Base-by-base conservation (phyloP, 129 eudicot genomes). In the Smallanthus sonchifolius region DNA sequence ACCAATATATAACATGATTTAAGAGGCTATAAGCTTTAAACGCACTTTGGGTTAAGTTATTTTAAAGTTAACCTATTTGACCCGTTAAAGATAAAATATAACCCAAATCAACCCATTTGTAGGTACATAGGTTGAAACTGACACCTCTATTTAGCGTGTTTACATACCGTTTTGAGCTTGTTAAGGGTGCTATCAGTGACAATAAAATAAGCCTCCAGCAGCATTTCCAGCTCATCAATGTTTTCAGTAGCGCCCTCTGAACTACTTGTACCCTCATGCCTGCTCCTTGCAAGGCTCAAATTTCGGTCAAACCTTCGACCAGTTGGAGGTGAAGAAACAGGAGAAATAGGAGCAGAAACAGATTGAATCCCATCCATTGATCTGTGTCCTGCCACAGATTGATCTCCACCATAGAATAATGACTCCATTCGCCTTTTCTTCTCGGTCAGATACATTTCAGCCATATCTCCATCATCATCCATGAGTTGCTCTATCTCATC, bases 381-480 rank as follows among this genome's bases (percentile, higher is more conserved):
- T 72, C 86, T 80, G 69, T 72, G 85, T 52, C 93, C 96, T 13
- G 82, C 62, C 65, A 85, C 0, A 54, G 96, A 84, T 79, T 85
- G 96, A 69, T 92, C 96, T 47, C 64, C 80, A 32, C 89, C 94
- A 61, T 80, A 84, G 47, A 78, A 75, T 38, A 86, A 71, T 24
- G 86, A 75, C 54, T 91, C 97, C 85, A 84, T 82, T 62, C 88
- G 81, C 3, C 70, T 71, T 82, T 83, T 92, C 92, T 93, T 90
- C 63, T 93, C 98, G 14, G 98, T 90, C 14, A 93, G 82, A 62
- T 93, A 90, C 98, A 93, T 93, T 77, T 93, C 98, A 45, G 97
- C 98, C 98, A 93, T 90, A 81, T 93, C 97, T 62, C 97, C 98
- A 75, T 93, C 98, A 74, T 93, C 98, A 45, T 90, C 98, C 98